Percentiles rank a stretch among this genome's conserved stretches.
phyloP scores from a whole-genome alignment of 73 alveolate species.

The Uronychia setigera region DNA sequence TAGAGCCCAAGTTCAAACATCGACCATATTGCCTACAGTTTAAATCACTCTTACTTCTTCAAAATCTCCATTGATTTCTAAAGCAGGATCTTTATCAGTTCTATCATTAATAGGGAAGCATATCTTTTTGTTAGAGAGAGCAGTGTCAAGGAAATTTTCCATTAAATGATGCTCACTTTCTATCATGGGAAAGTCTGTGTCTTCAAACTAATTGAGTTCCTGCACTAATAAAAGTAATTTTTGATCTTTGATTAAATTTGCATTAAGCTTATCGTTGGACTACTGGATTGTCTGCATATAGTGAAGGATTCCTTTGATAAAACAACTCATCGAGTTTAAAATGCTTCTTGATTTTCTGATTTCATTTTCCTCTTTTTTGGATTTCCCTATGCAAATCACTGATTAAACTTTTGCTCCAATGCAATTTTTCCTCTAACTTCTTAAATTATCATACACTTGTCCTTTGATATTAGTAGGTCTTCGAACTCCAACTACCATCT shows the following conservation, averaged over 20 bases:
- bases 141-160: neutral
- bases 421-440: neutral
- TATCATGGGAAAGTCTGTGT: neutral
- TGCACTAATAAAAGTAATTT: too few relatives aligned
- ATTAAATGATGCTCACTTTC: neutral
- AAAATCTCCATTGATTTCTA: neutral
- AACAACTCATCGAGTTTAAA: neutral
- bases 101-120: neutral
- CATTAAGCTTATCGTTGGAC: neutral
- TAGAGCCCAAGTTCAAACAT: too few relatives aligned
- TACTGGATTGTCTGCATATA: neutral
- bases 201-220: too few relatives aligned
- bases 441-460: neutral
- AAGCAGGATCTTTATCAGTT: neutral
- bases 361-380: neutral
- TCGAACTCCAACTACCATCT: neutral
- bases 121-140: neutral
- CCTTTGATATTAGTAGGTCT: neutral
- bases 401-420: neutral
- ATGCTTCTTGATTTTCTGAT: neutral
- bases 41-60: too few relatives aligned
- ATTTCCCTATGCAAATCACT: neutral
- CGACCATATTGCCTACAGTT: too few relatives aligned
- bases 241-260: neutral
- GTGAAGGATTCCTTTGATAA: neutral